Base-by-base conservation (phyloP, 2,329 filamentous ascomycete genomes). In the Aspergillus spinulosporus region DNA sequence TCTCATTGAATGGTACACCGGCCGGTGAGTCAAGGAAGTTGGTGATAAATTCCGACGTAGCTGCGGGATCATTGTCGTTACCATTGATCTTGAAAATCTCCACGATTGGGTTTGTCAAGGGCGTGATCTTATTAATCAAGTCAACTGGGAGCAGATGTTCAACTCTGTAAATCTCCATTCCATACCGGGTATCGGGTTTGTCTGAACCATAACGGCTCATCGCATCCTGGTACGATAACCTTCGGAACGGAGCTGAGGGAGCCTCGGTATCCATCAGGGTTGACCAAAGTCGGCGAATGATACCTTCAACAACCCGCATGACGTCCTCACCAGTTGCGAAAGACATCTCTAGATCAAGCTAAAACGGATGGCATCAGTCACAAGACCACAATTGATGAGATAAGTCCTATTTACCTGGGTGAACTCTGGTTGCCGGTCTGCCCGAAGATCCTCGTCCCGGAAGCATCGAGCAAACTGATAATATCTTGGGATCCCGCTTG, bases 391-490 rank as follows among this genome's bases (percentile, higher is more conserved):
- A 12, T 21, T 21, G 21, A 21, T 21, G 48, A 12, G 2, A 37
- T 4, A 6, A 9, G 8, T 8, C 31, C 4, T 39, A 58, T 70
- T 66, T 73, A 89, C 88, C 79, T 96, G 92, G 1, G 94, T 97
- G 68, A 99, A 99, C 70, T 99, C 94, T 0, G 94, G 95, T 69
- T 99, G 94, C 40, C 94, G 82, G 72, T 99, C 95, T 1, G 93
- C 90, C 21, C 94, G 84, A 36, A 94, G 79, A 72, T 97, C 95
- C 70, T 99, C 94, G 68, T 99, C 95, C 11, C 94, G 87, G 74
- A 97, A 99, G 69, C 94, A 99, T 61, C 86, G 88, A 1, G 94
- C 95, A 75, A 97, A 91, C 67, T 99, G 94, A 73, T 88, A 95
- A 71, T 99, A 99, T 40, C 83, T 84, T 1, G 81, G 77, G 8